Conservation (phyloP, 345 rosid genomes). For the Euclidium syriacum region DNA sequence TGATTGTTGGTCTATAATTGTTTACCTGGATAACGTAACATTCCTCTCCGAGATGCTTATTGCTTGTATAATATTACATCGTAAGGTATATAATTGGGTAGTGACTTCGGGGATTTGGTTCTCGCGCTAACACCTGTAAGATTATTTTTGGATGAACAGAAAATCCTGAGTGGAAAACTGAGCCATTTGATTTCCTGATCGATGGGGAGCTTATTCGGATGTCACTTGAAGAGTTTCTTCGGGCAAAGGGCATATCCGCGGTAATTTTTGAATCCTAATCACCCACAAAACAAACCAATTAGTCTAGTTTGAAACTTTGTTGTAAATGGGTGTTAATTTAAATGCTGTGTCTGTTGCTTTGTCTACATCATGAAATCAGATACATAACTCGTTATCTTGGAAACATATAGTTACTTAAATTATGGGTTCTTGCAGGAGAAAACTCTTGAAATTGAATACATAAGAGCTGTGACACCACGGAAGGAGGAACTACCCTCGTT, state of each 20-base stretch:
- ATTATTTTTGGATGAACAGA: constrained; percentile 37
- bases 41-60: neutral
- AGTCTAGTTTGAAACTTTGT: neutral
- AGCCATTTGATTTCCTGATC: constrained; percentile 85
- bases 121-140: neutral
- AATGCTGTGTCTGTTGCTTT: neutral
- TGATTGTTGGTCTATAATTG: neutral
- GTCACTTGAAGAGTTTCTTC: constrained; percentile 85
- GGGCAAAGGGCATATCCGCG: constrained; percentile 81
- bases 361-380: neutral
- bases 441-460: constrained; percentile 84
- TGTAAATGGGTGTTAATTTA: neutral
- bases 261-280: constrained; percentile 35
- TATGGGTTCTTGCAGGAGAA: constrained; percentile 54
- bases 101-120: neutral
- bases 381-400: neutral
- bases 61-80: neutral
- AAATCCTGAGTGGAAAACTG: constrained; percentile 57
- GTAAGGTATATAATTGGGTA: neutral
- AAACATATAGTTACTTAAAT: neutral
- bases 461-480: constrained; percentile 76
- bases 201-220: constrained; percentile 91
- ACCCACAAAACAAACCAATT: neutral
- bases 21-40: neutral
- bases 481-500: constrained; percentile 74